These are phyloP conservation scores for Hericium alpestre DNA, from an alignment of 768 basidiomycete species.

Conservation along the genomic window DNA sequence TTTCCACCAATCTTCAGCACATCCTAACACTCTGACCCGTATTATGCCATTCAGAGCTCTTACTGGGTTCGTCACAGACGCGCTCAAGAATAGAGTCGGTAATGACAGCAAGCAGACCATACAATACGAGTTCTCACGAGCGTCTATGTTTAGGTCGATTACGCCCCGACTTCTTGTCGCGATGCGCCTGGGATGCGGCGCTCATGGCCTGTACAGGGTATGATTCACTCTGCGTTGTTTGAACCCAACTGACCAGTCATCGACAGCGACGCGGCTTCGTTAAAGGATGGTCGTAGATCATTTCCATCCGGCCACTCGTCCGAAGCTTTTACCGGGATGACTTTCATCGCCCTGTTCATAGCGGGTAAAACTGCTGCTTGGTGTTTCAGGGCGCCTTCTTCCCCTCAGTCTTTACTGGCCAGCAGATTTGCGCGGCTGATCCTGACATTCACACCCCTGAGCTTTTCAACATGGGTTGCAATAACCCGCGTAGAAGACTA, in stretches of 20 bases:
- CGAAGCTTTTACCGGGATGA: slow-evolving; percentile 55
- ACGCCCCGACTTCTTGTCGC: slow-evolving; percentile 56
- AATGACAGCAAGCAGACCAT: slow-evolving; percentile 2
- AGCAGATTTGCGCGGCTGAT: slow-evolving; percentile 38
- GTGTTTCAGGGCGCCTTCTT: slow-evolving; percentile 33
- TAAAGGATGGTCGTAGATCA: slow-evolving; percentile 45
- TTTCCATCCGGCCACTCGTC: slow-evolving; percentile 68
- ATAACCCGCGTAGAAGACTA: slow-evolving; percentile 56
- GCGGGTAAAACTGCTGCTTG: slow-evolving; percentile 57
- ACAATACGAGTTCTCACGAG: not conserved
- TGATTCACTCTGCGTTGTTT: not conserved
- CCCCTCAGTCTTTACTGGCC: slow-evolving; percentile 26
- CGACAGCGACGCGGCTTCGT: slow-evolving; percentile 21
- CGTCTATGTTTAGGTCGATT: slow-evolving; percentile 28
- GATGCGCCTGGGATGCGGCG: slow-evolving; percentile 49
- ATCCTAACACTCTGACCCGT: not conserved
- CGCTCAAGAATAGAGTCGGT: slow-evolving; percentile 53
- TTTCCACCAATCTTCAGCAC: not conserved
- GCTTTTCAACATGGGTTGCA: slow-evolving; percentile 51
- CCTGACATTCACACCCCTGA: slow-evolving; percentile 42
- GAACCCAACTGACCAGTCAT: not conserved
- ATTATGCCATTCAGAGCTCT: slow-evolving; percentile 27
- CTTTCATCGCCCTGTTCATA: slow-evolving; percentile 49
- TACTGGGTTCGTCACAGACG: slow-evolving; percentile 37
- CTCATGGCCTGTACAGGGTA: slow-evolving; percentile 47